Percentiles rank a stretch among this genome's conserved stretches.
Evolutionary conservation across 129 eudicot species (phyloP).

Genomic region (Lactuca saligna): DNA sequence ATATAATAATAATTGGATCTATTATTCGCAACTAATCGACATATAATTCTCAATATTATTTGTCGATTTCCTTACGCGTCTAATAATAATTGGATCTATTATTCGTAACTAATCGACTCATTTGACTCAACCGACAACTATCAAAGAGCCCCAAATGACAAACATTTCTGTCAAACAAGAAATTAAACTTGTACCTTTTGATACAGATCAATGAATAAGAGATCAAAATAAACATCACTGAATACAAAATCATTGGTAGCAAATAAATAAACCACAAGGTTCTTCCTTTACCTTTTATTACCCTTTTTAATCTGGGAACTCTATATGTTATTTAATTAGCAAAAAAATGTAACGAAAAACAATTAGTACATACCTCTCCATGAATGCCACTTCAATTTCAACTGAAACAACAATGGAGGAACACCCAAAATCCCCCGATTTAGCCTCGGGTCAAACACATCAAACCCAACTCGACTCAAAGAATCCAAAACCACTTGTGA

Average conservation of each 20-base stretch:
- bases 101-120: too few species aligned
- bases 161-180: not conserved
- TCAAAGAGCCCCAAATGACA: not conserved
- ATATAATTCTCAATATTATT: too few species aligned
- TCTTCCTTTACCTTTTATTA: slow-evolving; percentile 14
- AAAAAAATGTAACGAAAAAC: slow-evolving; percentile 16
- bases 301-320: not conserved
- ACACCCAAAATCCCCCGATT: slow-evolving; percentile 65
- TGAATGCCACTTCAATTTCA: slow-evolving; percentile 81
- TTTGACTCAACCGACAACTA: too few species aligned
- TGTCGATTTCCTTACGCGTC: too few species aligned
- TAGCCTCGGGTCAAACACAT: slow-evolving; percentile 78
- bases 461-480: slow-evolving; percentile 62
- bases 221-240: slow-evolving; percentile 15
- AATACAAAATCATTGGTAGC: slow-evolving; percentile 12
- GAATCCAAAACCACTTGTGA: slow-evolving; percentile 68
- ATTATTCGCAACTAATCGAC: too few species aligned
- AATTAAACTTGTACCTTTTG: not conserved
- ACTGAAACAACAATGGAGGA: slow-evolving; percentile 78
- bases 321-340: slow-evolving; percentile 25
- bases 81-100: too few species aligned
- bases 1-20: too few species aligned
- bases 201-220: slow-evolving; percentile 4
- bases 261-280: slow-evolving; percentile 23
- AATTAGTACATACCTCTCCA: slow-evolving; percentile 69